phyloP scores from a whole-genome alignment of 2,329 filamentous ascomycete genomes.

The Raffaelea ambrosiae region DNA sequence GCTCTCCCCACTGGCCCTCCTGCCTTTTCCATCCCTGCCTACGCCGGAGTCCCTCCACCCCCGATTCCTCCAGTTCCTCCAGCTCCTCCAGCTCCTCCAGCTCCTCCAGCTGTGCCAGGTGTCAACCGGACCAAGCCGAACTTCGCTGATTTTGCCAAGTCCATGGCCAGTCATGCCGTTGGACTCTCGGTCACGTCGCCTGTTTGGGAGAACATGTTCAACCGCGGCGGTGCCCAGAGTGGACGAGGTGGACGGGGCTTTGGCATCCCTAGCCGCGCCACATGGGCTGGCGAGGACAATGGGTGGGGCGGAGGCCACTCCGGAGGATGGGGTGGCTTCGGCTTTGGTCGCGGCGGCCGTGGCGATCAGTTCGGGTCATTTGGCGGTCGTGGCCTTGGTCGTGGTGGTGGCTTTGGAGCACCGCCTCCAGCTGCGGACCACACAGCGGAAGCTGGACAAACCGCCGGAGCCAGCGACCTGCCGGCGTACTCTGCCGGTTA shows the following conservation, averaged over 20 bases:
- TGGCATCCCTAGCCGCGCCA: neutral
- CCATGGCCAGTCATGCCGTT: no score
- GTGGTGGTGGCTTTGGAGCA: slow-evolving; percentile 1
- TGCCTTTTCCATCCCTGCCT: no score
- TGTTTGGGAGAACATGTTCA: slow-evolving; percentile 3
- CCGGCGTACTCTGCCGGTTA: no score
- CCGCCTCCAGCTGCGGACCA: neutral
- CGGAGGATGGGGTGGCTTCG: neutral
- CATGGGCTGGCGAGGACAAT: neutral
- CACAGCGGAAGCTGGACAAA: no score
- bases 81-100: neutral
- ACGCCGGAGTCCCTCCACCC: no score
- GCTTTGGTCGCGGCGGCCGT: slow-evolving; percentile 2
- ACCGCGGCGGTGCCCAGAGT: slow-evolving; percentile 4
- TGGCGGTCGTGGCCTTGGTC: slow-evolving; percentile 13
- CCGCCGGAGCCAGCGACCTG: no score
- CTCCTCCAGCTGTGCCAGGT: neutral
- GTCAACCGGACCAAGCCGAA: neutral
- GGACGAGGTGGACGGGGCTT: neutral
- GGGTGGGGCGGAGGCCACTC: neutral
- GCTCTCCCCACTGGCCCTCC: no score
- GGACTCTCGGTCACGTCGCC: neutral
- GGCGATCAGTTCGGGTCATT: slow-evolving; percentile 26
- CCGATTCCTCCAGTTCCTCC: no score
- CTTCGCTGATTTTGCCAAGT: no score